Evolutionary conservation across 2,329 filamentous ascomycete species (phyloP), one percentile per base, ranked within the genome.

Genomic region (Fusarium sp.): DNA sequence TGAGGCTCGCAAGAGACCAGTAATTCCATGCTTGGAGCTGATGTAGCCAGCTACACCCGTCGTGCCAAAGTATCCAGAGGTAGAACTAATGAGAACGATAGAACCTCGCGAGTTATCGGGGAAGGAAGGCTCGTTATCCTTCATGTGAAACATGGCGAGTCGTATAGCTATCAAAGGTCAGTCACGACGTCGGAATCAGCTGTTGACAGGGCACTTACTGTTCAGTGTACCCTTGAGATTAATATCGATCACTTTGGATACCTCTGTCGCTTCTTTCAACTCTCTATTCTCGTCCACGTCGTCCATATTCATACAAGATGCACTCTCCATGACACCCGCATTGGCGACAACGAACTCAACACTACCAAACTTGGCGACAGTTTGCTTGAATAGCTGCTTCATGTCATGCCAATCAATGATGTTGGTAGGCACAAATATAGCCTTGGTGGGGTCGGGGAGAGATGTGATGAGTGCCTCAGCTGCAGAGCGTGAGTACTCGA

Each of bases 191-290:
- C 7, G 10, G 16, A n/a, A 9, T 41, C 15, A n/a, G 39, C 15
- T 10, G 16, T 3, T 9, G 15, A 10, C n/a, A 16, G 3, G 15
- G 12, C 60, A 53, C 61, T 11, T 23, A 66, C 69, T 72, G 39
- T 70, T 72, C 55, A 72, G 56, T 0, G 69, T 72, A 2, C 69
- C 66, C 37, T 72, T 72, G 5, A 72, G 50, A 46, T 70, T 72
- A 6, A 72, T 63, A 31, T 72, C 69, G 34, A 72, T 50, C 1
- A 72, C 59, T 37, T 31, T 23, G 7, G 60, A 48, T 2, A 37
- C 60, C 13, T 52, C 51, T 7, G 39, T 41, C 15, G 39, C 39
- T 41, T 62, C 58, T 28, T 52, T 50, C 47, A 69, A 28, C 18
- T 61, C 23, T 3, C 65, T 56, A 28, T 39, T 13, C 3, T 46